Percentiles rank a stretch among this genome's conserved stretches.
Conservation (phyloP, 306 rosid species). For the Cajanus cajan region DNA sequence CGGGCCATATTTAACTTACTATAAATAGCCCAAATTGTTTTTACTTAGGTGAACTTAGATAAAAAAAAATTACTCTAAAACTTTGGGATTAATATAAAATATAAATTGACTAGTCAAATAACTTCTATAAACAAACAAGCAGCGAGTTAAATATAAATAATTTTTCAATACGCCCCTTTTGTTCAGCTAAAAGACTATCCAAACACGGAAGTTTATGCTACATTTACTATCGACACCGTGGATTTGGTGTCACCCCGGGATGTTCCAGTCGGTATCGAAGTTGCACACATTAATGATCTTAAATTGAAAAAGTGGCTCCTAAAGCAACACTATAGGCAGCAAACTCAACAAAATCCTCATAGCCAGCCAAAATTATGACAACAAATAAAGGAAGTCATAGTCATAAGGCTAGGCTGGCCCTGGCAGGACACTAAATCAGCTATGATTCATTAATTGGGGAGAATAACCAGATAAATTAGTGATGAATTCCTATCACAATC, state of each 20-base stretch:
- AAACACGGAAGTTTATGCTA: neutral
- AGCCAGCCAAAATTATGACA: neutral
- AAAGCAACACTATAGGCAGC: neutral
- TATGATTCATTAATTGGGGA: neutral
- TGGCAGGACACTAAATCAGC: neutral
- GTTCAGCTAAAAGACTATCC: neutral
- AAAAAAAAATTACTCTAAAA: no score
- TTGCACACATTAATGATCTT: neutral
- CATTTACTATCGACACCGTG: neutral
- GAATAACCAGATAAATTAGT: neutral
- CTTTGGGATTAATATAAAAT: no score
- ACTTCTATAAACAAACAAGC: neutral
- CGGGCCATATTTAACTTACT: no score
- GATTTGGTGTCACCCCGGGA: neutral
- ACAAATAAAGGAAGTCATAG: neutral
- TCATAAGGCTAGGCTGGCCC: neutral
- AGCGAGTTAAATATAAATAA: neutral
- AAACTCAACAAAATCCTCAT: neutral
- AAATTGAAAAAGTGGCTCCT: neutral
- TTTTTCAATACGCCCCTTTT: neutral
- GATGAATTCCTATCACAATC: neutral
- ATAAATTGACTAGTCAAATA: no score
- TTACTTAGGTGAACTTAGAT: no score
- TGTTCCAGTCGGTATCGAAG: neutral
- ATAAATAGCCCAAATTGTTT: no score